Evolutionary conservation across 106 monocot species (phyloP), one percentile per base, ranked within the genome.

Genomic region (Narthecium ossifragum): DNA sequence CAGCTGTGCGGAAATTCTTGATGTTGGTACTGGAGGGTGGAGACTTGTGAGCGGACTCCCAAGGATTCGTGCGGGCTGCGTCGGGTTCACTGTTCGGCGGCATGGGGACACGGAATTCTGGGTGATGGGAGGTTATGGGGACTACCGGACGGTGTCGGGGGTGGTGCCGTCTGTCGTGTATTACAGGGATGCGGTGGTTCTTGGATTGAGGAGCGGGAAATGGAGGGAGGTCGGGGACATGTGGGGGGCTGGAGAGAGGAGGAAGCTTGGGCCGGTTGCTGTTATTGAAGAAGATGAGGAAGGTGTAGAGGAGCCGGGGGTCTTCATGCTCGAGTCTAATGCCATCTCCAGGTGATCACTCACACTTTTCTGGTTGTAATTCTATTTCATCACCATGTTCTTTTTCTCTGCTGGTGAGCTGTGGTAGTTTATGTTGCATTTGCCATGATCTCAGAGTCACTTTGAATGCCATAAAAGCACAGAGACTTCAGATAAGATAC

Each of bases 101-200:
- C 60, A 55, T 46, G 68, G 51, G 59, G 62, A 57, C 34, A 76
- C 73, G 51, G 89, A 93, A 51, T 89, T 94, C 36, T 89, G 93
- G 89, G 93, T 94, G 37, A 80, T 86, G 82, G 93, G 93, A n/a
- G 87, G 84, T 9, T 93, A 89, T 20, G 80, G 82, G 6, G 85
- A 70, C 25, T 89, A 94, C 47, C 51, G 61, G n/a, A 64, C 85
- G 0, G 43, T 94, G 5, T 33, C 66, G 2, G 89, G 89, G 1
- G 77, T 89, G 51, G 85, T 89, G 22, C 88, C 89, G 1, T 73
- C 66, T 6, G 79, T 86, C 40, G 74, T 89, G 13, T 78, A 77
- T 53, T 89, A 62, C 48, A 82, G 68, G 65, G 93, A 94, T 31
- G 93, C 65, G 7, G 66, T 79, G 61, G 93, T 70, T 37, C 60